Evolutionary conservation across 352 stramenopile species (phyloP).

Genomic region (Blastocystis sp.): DNA sequence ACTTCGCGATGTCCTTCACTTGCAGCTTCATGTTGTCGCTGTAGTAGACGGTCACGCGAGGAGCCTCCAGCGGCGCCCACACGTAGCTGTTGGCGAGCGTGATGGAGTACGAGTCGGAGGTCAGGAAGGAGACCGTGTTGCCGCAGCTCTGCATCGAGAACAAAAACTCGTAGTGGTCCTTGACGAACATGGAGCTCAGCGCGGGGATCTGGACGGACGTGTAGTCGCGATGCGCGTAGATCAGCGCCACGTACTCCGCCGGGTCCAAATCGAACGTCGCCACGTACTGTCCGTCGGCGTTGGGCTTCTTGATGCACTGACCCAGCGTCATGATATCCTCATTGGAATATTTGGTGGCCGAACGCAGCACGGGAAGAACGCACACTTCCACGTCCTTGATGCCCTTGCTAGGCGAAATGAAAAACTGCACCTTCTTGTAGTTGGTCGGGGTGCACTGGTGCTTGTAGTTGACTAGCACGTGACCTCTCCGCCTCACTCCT

Average conservation of each 20-base stretch:
- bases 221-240: neutral
- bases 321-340: neutral
- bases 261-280: neutral
- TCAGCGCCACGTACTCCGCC: neutral
- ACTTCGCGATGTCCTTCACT: neutral
- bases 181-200: neutral
- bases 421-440: neutral
- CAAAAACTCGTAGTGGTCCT: neutral
- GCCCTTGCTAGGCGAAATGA: neutral
- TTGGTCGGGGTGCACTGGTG: neutral
- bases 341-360: neutral
- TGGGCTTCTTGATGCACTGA: neutral
- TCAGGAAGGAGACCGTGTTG: neutral
- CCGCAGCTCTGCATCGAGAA: slow-evolving; percentile 12
- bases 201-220: neutral
- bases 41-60: neutral
- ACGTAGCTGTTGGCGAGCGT: neutral
- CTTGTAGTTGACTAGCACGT: neutral
- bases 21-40: neutral
- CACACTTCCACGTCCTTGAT: neutral
- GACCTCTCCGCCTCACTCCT: neutral
- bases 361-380: neutral
- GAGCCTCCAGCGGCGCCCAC: neutral
- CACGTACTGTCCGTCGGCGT: neutral
- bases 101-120: slow-evolving; percentile 7